A percentile compares a stretch with the other conserved stretches of the same genome.
Conservation (phyloP, 139 green algal genomes). For the Tetratostichococcus sp. region DNA sequence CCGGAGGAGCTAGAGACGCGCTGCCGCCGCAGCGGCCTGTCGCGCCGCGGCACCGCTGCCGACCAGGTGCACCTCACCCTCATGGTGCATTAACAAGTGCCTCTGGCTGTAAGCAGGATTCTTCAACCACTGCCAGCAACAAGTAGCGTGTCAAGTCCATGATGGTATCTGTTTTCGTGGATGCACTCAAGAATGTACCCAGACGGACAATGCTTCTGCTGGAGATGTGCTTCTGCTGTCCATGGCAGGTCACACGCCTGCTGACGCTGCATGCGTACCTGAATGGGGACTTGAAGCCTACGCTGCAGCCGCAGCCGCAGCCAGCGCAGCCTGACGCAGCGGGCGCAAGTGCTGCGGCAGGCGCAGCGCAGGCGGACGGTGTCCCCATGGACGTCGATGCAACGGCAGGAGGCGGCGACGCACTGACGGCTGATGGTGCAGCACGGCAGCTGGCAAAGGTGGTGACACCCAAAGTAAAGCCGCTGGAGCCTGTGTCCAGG, state of each 20-base stretch:
- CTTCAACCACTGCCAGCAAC: too few species aligned
- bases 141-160: too few species aligned
- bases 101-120: not conserved
- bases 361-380: too few species aligned
- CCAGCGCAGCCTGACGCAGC: too few species aligned
- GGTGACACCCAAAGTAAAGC: not conserved
- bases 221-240: too few species aligned
- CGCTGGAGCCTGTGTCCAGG: slow-evolving; percentile 19
- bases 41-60: slow-evolving; percentile 34
- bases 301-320: not conserved
- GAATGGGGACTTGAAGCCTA: slow-evolving; percentile 18
- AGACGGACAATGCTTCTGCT: too few species aligned
- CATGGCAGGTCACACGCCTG: slow-evolving; percentile 31
- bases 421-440: not conserved
- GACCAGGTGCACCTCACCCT: not conserved
- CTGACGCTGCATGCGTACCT: slow-evolving; percentile 51
- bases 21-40: slow-evolving; percentile 58
- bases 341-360: too few species aligned
- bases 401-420: not conserved
- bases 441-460: not conserved
- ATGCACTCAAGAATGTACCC: too few species aligned
- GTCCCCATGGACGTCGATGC: too few species aligned
- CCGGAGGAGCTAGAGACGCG: slow-evolving; percentile 61
- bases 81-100: too few species aligned
- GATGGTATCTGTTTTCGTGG: too few species aligned